Conservation (phyloP, 192 early-diverging fungal species). For the Fimicolochytrium jonesii region DNA sequence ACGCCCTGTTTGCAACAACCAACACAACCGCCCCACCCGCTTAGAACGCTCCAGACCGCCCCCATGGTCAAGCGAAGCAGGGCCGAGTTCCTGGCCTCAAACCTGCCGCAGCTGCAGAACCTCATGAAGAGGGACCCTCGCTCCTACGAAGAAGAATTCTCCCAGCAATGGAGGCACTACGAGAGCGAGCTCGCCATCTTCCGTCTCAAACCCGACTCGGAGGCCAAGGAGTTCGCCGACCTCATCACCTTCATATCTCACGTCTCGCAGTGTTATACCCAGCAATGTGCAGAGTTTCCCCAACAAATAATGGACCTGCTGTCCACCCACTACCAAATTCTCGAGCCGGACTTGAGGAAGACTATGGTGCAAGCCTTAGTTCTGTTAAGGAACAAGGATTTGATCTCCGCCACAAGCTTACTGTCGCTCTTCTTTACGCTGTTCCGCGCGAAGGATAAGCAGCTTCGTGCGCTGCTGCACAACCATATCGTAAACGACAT, state of each 20-base stretch:
- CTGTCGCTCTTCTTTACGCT: conserved; percentile 95
- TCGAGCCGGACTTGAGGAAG: conserved; percentile 78
- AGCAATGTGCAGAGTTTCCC: conserved; percentile 73
- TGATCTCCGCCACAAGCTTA: conserved; percentile 54
- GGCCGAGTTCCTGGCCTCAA: conserved; percentile 39
- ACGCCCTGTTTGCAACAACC: no score
- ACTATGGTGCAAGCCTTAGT: conserved; percentile 88
- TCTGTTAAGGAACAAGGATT: conserved; percentile 80
- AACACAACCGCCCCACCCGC: not conserved
- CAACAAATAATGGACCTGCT: conserved; percentile 80
- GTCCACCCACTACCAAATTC: conserved; percentile 71
- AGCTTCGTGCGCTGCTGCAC: conserved; percentile 83
- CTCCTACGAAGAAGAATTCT: conserved; percentile 93
- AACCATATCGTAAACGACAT: conserved; percentile 94
- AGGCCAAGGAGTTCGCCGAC: conserved; percentile 77
- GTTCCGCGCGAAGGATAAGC: conserved; percentile 91
- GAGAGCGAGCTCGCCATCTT: conserved; percentile 84
- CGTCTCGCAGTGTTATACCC: conserved; percentile 80
- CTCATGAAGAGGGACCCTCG: conserved; percentile 91
- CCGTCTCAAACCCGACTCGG: conserved; percentile 70
- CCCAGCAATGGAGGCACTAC: conserved; percentile 90
- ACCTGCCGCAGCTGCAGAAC: conserved; percentile 98
- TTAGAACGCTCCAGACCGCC: not conserved
- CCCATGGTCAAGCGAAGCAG: conserved; percentile 29
- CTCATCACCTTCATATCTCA: conserved; percentile 89